These are phyloP conservation scores for Candida vaughaniae DNA, from an alignment of 805 yeast genomes.

Conservation along the genomic window DNA sequence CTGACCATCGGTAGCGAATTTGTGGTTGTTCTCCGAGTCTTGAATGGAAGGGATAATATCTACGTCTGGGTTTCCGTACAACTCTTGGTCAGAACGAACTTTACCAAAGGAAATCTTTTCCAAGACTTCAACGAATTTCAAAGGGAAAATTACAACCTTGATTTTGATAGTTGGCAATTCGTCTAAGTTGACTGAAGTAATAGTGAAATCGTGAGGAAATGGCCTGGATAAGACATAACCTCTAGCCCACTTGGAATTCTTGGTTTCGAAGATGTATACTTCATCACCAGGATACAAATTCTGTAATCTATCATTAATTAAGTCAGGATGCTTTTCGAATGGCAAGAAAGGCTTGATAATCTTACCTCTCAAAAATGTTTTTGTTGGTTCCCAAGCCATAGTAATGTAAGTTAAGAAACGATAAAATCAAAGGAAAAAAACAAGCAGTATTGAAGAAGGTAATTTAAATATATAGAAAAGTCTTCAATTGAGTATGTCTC, in stretches of 20 bases:
- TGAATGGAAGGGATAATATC: constrained; percentile 31
- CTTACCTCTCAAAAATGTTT: constrained; percentile 34
- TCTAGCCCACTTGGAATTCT: constrained; percentile 68
- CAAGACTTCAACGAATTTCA: constrained; percentile 48
- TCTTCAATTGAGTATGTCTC: no score
- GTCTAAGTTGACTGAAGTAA: constrained; percentile 60
- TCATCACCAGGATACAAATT: constrained; percentile 77
- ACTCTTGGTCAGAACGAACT: constrained; percentile 24
- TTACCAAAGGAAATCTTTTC: constrained; percentile 41
- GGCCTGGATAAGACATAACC: constrained; percentile 73
- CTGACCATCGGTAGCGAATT: constrained; percentile 21
- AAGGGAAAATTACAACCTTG: constrained; percentile 60
- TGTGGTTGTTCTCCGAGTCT: constrained; percentile 27
- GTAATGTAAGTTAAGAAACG: no score
- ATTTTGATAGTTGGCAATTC: constrained; percentile 58
- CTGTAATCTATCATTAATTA: constrained; percentile 39
- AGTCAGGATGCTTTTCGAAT: constrained; percentile 38
- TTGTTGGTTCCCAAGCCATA: constrained; percentile 42
- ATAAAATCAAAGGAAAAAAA: no score
- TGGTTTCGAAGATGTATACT: constrained; percentile 67
- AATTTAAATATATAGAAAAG: no score
- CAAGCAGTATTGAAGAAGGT: no score
- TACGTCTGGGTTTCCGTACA: constrained; percentile 24
- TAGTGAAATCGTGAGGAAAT: constrained; percentile 63
- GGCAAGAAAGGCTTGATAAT: constrained; percentile 42